Conservation (phyloP, 768 basidiomycete species). For the Symmetrospora coprosmae region DNA sequence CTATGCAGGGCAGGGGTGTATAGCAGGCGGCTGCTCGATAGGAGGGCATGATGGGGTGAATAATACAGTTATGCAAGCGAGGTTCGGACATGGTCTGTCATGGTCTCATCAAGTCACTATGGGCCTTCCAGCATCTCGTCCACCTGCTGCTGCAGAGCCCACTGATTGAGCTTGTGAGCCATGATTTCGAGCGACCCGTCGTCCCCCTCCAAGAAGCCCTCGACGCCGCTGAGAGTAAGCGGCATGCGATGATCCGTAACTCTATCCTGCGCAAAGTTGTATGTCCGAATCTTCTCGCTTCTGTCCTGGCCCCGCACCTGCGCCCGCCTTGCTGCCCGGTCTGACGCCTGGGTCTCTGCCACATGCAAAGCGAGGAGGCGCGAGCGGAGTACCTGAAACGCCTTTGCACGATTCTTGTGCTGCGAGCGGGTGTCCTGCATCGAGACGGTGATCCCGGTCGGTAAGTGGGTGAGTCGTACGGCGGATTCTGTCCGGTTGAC, state of each 20-base stretch:
- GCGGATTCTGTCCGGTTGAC: slow-evolving; percentile 99
- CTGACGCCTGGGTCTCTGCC: slow-evolving; percentile 52
- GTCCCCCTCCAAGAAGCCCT: slow-evolving; percentile 41
- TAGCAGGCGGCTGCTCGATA: too few species aligned
- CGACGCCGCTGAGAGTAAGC: slow-evolving; percentile 45
- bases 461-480: slow-evolving; percentile 79
- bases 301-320: slow-evolving; percentile 71
- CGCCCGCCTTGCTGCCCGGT: slow-evolving; percentile 53
- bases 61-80: neutral
- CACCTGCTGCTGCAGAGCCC: slow-evolving; percentile 35
- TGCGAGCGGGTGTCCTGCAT: slow-evolving; percentile 98
- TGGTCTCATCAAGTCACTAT: neutral
- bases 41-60: neutral
- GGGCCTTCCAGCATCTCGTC: slow-evolving; percentile 35
- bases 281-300: slow-evolving; percentile 89
- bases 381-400: slow-evolving; percentile 75
- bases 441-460: slow-evolving; percentile 83
- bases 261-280: slow-evolving; percentile 74
- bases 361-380: slow-evolving; percentile 72
- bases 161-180: slow-evolving; percentile 32
- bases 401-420: slow-evolving; percentile 86
- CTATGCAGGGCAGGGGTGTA: too few species aligned
- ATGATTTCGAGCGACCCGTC: slow-evolving; percentile 36
- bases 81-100: neutral
- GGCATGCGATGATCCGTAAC: slow-evolving; percentile 86